A percentile compares a stretch with the other conserved stretches of the same genome.
phyloP scores from a whole-genome alignment of 2,329 filamentous ascomycete genomes.

The Ophiostoma fasciatum region DNA sequence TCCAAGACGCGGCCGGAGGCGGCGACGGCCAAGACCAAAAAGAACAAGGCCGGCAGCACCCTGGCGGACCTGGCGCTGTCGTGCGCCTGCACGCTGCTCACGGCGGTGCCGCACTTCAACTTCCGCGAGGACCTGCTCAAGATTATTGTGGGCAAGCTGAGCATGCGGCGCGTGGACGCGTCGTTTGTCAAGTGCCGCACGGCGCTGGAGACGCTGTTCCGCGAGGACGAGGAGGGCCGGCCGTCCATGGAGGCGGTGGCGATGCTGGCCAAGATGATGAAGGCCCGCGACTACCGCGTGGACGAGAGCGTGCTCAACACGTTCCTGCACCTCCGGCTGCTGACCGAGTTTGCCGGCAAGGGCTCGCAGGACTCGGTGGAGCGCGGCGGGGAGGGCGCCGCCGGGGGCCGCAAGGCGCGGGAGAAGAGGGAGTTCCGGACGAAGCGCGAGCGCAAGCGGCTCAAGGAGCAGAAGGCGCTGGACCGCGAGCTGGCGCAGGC shows the following conservation, averaged over 20 bases:
- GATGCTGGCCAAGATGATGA: conserved; percentile 90
- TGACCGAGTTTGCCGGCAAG: conserved; percentile 77
- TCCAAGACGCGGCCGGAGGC: conserved; percentile 32
- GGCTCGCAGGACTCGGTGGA: conserved; percentile 68
- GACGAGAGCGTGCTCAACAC: conserved; percentile 80
- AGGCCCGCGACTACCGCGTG: conserved; percentile 64
- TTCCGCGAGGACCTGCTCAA: conserved; percentile 78
- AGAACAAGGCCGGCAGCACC: conserved; percentile 11
- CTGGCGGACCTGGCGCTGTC: conserved; percentile 65
- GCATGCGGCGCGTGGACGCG: conserved; percentile 52
- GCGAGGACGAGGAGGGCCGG: conserved; percentile 77
- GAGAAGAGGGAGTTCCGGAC: conserved; percentile 74
- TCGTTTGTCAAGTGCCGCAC: conserved; percentile 66
- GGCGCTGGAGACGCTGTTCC: conserved; percentile 69
- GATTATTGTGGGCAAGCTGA: conserved; percentile 74
- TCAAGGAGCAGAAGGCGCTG: conserved; percentile 74
- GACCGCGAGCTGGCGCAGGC: conserved; percentile 90
- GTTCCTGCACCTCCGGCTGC: conserved; percentile 75
- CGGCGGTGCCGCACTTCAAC: conserved; percentile 89
- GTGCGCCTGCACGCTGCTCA: conserved; percentile 70
- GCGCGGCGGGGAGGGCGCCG: conserved; percentile 14
- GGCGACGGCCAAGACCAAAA: conserved; percentile 13
- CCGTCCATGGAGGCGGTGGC: conserved; percentile 76
- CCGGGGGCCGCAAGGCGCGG: conserved; percentile 45
- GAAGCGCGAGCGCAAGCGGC: conserved; percentile 68